Evolutionary conservation across 2,329 filamentous ascomycete genomes (phyloP).

Genomic region (Sclerotinia spermophila): DNA sequence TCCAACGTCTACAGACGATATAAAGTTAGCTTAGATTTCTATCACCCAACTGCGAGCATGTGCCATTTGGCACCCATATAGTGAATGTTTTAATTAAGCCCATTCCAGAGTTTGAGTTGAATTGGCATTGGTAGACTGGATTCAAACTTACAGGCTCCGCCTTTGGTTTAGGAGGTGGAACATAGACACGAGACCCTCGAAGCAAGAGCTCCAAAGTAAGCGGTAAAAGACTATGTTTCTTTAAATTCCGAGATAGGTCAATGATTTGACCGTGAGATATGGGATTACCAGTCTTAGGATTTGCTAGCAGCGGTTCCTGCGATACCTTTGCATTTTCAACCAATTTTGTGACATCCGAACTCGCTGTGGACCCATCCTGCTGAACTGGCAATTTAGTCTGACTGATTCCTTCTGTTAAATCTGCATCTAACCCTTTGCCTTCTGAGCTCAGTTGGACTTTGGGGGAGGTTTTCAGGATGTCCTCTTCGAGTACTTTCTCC

Average conservation of each 20-base stretch:
- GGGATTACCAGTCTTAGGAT: slow-evolving; percentile 54
- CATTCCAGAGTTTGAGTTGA: neutral
- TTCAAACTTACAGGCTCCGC: slow-evolving; percentile 62
- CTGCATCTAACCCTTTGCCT: neutral
- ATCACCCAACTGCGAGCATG: neutral
- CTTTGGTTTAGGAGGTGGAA: slow-evolving; percentile 76
- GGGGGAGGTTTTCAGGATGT: neutral
- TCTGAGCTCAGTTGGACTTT: neutral
- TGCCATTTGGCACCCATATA: neutral
- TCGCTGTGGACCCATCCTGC: neutral
- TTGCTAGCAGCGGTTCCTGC: slow-evolving; percentile 47
- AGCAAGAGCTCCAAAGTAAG: slow-evolving; percentile 67
- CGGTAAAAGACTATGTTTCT: slow-evolving; percentile 34
- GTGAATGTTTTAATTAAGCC: neutral
- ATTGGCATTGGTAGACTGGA: neutral
- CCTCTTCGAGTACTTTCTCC: neutral
- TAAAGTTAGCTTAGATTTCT: slow-evolving; percentile 17
- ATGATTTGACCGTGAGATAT: slow-evolving; percentile 70
- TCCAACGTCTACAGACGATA: slow-evolving; percentile 58
- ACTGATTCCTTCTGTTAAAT: no score
- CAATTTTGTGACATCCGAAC: neutral
- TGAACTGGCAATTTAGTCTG: neutral
- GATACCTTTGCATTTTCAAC: neutral
- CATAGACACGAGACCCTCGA: slow-evolving; percentile 66
- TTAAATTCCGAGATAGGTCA: slow-evolving; percentile 54